Percentiles rank a stretch among this genome's conserved stretches.
These are phyloP conservation scores for Gamsiella multidivaricata DNA, from an alignment of 192 early-diverging fungal species.

Conservation along the genomic window DNA sequence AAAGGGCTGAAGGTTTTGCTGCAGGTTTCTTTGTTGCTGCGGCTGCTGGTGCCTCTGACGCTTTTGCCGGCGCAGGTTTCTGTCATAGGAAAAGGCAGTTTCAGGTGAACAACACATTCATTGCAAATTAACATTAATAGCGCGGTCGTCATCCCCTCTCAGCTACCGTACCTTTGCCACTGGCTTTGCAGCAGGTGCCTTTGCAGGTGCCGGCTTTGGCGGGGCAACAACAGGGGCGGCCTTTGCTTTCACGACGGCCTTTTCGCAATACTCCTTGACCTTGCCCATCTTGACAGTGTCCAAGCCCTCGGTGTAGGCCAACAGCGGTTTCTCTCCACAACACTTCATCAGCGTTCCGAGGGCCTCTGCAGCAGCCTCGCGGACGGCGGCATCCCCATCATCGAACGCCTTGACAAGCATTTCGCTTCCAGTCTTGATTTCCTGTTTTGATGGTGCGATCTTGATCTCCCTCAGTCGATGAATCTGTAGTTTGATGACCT, in stretches of 20 bases:
- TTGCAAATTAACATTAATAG: neutral
- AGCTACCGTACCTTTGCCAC: conserved; percentile 37
- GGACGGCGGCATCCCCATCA: conserved; percentile 84
- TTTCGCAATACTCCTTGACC: conserved; percentile 87
- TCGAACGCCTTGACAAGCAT: conserved; percentile 82
- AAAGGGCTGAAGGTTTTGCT: conserved; percentile 49
- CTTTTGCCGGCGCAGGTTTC: conserved; percentile 46
- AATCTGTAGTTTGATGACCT: conserved; percentile 78
- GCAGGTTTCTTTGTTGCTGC: conserved; percentile 40
- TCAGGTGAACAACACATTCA: neutral
- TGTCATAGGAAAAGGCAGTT: conserved; percentile 2
- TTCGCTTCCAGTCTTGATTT: conserved; percentile 84
- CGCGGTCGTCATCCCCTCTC: neutral
- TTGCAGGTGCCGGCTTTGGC: conserved; percentile 47
- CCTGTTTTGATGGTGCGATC: conserved; percentile 78
- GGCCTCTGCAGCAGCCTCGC: conserved; percentile 86
- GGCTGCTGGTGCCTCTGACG: conserved; percentile 25
- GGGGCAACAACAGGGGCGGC: conserved; percentile 56
- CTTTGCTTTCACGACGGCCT: conserved; percentile 85
- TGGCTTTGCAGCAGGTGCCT: conserved; percentile 40
- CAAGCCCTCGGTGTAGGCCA: conserved; percentile 81
- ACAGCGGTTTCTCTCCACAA: conserved; percentile 80
- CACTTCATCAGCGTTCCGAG: conserved; percentile 92
- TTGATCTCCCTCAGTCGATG: conserved; percentile 80
- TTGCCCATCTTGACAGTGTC: conserved; percentile 91